Evolutionary conservation across 2,329 filamentous ascomycete genomes (phyloP).

Genomic region (Clonostachys byssicola): DNA sequence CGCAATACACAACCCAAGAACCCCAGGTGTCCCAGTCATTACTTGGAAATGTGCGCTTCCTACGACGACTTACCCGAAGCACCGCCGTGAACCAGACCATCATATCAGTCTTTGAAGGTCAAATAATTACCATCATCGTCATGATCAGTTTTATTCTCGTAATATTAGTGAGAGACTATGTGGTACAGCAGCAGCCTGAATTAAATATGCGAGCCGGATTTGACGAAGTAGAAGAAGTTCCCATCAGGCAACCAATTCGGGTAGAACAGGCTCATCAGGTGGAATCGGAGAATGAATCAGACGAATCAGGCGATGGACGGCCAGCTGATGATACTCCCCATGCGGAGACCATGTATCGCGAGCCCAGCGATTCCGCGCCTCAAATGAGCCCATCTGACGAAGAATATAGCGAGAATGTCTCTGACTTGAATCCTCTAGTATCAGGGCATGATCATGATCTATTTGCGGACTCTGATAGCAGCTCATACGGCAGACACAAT

Average conservation of each 20-base stretch:
- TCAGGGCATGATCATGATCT: too few relatives aligned
- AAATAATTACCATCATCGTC: constrained; percentile 87
- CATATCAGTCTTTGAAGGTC: constrained; percentile 83
- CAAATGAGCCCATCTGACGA: background rate
- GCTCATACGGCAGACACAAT: too few relatives aligned
- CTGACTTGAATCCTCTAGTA: too few relatives aligned
- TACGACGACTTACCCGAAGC: constrained; percentile 63
- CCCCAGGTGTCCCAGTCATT: constrained; percentile 25
- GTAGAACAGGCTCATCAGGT: background rate
- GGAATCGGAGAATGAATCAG: constrained; percentile 9
- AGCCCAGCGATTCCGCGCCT: too few relatives aligned
- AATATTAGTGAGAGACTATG: constrained; percentile 94
- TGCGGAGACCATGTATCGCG: too few relatives aligned
- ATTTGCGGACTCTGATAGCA: too few relatives aligned
- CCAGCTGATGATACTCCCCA: too few relatives aligned
- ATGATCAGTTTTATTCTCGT: constrained; percentile 95
- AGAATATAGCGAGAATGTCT: background rate
- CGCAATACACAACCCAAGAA: background rate
- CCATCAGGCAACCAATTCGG: constrained; percentile 5
- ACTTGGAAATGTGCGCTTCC: constrained; percentile 51
- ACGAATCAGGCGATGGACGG: background rate
- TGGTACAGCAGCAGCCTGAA: constrained; percentile 94
- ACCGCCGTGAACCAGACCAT: constrained; percentile 72
- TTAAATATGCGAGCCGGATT: constrained; percentile 75
- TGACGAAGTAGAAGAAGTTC: constrained; percentile 34